These are phyloP conservation scores for Combretum micranthum DNA, from an alignment of 345 rosid species.

Conservation along the genomic window DNA sequence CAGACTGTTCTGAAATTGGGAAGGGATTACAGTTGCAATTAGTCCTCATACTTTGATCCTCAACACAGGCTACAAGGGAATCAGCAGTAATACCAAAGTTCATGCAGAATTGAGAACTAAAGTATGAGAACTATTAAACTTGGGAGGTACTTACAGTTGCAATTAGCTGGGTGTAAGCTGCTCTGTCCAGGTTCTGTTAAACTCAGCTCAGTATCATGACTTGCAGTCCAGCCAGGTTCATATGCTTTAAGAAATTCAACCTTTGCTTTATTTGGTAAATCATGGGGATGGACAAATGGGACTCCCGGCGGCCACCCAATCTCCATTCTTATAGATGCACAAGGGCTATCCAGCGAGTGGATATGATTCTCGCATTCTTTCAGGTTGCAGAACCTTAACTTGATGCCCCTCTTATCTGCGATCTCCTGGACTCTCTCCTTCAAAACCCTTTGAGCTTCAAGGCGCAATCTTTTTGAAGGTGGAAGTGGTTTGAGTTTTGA, in stretches of 20 bases:
- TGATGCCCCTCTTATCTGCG: constrained; percentile 91
- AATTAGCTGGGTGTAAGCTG: constrained; percentile 49
- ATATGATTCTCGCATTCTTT: constrained; percentile 89
- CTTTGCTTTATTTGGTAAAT: constrained; percentile 92
- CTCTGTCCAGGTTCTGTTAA: constrained; percentile 69
- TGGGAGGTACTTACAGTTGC: constrained; percentile 25
- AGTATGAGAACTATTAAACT: neutral
- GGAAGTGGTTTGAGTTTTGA: constrained; percentile 80
- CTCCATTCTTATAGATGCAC: constrained; percentile 66
- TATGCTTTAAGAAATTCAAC: constrained; percentile 91
- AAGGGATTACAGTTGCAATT: too few relatives aligned
- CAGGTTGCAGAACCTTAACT: constrained; percentile 77
- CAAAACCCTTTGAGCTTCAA: constrained; percentile 91
- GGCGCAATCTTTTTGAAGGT: constrained; percentile 89
- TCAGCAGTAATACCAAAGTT: neutral
- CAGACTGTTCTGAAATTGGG: too few relatives aligned
- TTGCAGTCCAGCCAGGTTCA: constrained; percentile 89
- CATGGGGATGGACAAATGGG: constrained; percentile 98
- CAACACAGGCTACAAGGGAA: neutral
- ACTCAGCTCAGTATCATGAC: constrained; percentile 70
- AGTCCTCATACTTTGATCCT: too few relatives aligned
- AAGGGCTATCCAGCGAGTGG: constrained; percentile 66
- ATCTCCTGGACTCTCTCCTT: constrained; percentile 97
- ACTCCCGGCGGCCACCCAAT: constrained; percentile 97
- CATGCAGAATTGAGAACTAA: neutral